Conservation (phyloP, 2,329 filamentous ascomycete species). For the Pseudogymnoascus sp. region DNA sequence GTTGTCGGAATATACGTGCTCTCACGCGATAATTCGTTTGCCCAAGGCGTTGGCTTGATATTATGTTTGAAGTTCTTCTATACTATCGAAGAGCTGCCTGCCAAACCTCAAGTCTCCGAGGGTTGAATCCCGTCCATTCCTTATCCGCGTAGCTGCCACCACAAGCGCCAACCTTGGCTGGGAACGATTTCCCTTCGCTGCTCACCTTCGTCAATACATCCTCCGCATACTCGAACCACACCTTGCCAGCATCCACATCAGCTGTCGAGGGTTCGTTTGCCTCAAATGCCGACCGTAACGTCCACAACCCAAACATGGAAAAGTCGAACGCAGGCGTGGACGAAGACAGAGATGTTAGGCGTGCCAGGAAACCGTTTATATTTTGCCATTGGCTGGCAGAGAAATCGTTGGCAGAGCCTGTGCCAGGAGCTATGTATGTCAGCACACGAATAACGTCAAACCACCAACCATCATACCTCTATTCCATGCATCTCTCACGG, state of each 20-base stretch:
- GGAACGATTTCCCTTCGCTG: constrained; percentile 10
- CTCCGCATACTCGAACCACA: constrained; percentile 21
- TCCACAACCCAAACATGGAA: constrained; percentile 25
- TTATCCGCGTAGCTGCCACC: constrained; percentile 17
- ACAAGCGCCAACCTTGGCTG: constrained; percentile 15
- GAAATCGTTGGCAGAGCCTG: constrained; percentile 13
- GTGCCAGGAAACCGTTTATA: constrained; percentile 22
- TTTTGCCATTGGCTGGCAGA: constrained; percentile 17
- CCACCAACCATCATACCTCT: constrained; percentile 17
- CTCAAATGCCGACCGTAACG: constrained; percentile 25
- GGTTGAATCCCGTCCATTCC: constrained; percentile 24
- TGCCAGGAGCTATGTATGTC: constrained; percentile 15
- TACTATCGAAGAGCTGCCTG: constrained; percentile 11
- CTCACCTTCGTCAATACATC: constrained; percentile 16
- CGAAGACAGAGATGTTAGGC: constrained; percentile 18
- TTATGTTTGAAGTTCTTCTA: neutral
- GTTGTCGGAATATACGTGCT: neutral
- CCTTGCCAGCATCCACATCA: constrained; percentile 17
- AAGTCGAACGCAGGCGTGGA: constrained; percentile 20
- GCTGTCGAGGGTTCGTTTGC: constrained; percentile 12
- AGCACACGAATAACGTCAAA: neutral
- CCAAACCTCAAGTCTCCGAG: constrained; percentile 24
- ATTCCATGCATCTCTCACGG: constrained; percentile 23
- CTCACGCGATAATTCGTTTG: neutral
- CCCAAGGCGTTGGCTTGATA: neutral